Percentiles rank a stretch among this genome's conserved stretches.
phyloP scores from a whole-genome alignment of 169 alveolate species.

The Eimeria tenella region DNA sequence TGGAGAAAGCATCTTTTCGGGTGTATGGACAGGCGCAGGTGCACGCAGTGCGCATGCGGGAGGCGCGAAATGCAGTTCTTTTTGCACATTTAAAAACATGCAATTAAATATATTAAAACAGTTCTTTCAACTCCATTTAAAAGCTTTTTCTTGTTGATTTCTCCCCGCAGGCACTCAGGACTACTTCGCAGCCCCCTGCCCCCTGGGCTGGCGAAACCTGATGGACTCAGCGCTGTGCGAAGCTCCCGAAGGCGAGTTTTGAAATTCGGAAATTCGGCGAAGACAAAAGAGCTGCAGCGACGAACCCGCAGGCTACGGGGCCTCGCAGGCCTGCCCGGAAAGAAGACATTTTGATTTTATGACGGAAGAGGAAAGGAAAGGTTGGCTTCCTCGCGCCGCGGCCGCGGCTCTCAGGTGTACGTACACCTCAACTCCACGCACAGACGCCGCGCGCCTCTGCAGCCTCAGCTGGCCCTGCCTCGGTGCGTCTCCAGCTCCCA shows the following conservation, averaged over 20 bases:
- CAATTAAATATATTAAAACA: too few relatives aligned
- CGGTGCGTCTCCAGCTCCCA: neutral
- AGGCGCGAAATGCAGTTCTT: too few relatives aligned
- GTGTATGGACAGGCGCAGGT: too few relatives aligned
- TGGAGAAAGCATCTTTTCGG: too few relatives aligned
- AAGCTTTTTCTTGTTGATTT: too few relatives aligned
- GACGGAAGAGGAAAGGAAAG: slow-evolving; percentile 10
- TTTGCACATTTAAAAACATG: too few relatives aligned
- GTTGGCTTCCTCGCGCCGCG: too few relatives aligned
- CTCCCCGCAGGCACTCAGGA: slow-evolving; percentile 31
- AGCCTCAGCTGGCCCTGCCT: slow-evolving; percentile 53
- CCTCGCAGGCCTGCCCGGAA: slow-evolving; percentile 17
- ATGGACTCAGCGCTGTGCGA: slow-evolving; percentile 40
- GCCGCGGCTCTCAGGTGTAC: neutral
- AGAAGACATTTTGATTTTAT: slow-evolving; percentile 40
- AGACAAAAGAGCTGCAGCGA: neutral
- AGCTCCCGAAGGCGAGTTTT: slow-evolving; percentile 14
- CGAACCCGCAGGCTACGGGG: neutral
- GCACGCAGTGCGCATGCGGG: too few relatives aligned
- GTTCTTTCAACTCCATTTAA: too few relatives aligned
- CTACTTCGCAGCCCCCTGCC: slow-evolving; percentile 48
- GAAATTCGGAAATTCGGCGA: too few relatives aligned
- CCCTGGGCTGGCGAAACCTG: slow-evolving; percentile 52
- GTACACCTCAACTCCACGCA: neutral
- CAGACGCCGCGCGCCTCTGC: slow-evolving; percentile 46